Base-by-base conservation (phyloP, 2,329 filamentous ascomycete species). In the Fusarium annulatum region DNA sequence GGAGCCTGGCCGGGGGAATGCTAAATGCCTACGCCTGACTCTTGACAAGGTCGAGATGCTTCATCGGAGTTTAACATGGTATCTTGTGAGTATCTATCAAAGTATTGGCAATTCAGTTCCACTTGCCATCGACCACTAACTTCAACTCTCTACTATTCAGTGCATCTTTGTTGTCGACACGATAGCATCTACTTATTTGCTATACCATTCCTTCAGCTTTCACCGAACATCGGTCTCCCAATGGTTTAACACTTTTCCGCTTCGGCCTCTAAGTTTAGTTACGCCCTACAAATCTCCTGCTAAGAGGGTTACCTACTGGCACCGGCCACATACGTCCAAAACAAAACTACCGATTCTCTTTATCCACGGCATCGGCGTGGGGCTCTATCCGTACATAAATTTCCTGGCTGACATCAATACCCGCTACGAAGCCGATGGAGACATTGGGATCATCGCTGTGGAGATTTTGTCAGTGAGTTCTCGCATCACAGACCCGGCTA, bases 401-500 rank as follows among this genome's bases (percentile, higher is more conserved):
- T 89, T 90, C 74, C 78, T 92, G 16, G 79, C 81, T 57, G 85
- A 89, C 63, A 80, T 92, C 57, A 87, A 87, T 71, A 78, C 81
- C 23, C 56, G 68, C 76, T 38, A 78, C 33, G 12, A 80, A 7
- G 66, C 79, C 23, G 82, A 88, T 72, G 86, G 86, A 23, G 82
- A 89, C 67, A 81, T 90, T 16, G 89, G 89, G 7, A 87, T 91
- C 43, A 84, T 91, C 23, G 88, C 86, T 5, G 74, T 91, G 15
- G 89, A 91, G 76, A 83, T 91, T 41, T 85, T 91, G 81, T 84
- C 88, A 18, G 84, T 92, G 52, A 88, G 87, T 72, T 90, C 87
- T 69, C 83, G 90, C 49, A 85, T 92, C 57, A 89, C 89, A 4
- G 75, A 82, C 49, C 75, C 86, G 18, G 85, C 88, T 16, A 81